Base-by-base conservation (phyloP, 2,329 filamentous ascomycete species). In the Cercospora sp. region DNA sequence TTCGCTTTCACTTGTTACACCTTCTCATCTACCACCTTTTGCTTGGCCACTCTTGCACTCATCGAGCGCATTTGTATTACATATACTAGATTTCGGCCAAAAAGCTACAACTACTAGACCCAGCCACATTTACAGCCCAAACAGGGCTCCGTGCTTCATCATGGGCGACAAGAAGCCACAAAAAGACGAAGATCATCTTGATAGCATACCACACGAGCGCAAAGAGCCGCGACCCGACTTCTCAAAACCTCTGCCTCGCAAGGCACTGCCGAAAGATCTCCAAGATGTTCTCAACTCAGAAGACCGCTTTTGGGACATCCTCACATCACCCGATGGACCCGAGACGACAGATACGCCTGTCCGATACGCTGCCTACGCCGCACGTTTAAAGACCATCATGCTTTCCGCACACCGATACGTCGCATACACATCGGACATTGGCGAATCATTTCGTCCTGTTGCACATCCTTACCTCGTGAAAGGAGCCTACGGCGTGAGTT, bases 391-490 rank as follows among this genome's bases (percentile, higher is more conserved):
- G 48, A 80, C 78, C 7, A 91, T 98, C 72, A 88, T 99, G 76
- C 84, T 94, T 73, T 93, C 91, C 16, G 94, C 94, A 3, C 95
- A 98, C 77, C 90, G 95, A 76, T 99, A 99, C 77, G 93, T 99
- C 60, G 95, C 95, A 66, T 99, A 99, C 79, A 98, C 95, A 0
- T 94, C 69, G 20, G 94, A 98, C 76, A 94, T 99, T 71, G 95
- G 95, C 78, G 95, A 99, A 80, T 96, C 92, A 0, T 99, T 99
- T 81, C 89, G 95, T 1, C 95, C 95, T 0, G 87, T 99, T 45
- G 94, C 94, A 3, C 94, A 97, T 77, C 94, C 93, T 0, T 89
- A 86, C 75, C 81, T 96, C 3, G 91, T 99, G 10, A 87, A 90
- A 67, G 84, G 87, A 59, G 95, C 95, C 5, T 99, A 99, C 77